phyloP scores from a whole-genome alignment of 306 rosid species.

The Begonia loranthoides region DNA sequence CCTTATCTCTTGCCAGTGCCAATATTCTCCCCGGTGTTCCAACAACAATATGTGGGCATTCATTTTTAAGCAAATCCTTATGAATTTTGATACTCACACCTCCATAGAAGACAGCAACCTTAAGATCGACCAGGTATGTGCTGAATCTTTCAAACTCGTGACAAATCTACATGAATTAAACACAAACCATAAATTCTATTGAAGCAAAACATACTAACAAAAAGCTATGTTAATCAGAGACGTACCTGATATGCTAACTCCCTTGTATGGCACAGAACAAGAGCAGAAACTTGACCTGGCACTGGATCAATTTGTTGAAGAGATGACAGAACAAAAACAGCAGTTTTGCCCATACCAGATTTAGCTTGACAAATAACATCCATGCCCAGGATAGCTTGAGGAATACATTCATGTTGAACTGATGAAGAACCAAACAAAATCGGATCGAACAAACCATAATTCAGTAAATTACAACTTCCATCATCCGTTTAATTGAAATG shows the following conservation, averaged over 20 bases:
- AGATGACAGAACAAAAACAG: slow-evolving; percentile 89
- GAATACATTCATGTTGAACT: too few species aligned
- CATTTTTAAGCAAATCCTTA: slow-evolving; percentile 78
- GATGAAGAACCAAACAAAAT: too few species aligned
- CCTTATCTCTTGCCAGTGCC: too few species aligned
- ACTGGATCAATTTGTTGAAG: slow-evolving; percentile 98
- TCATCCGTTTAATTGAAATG: slow-evolving; percentile 46
- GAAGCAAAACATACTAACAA: neutral
- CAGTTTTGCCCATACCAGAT: too few species aligned
- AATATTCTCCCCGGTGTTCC: slow-evolving; percentile 99
- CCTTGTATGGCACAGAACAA: slow-evolving; percentile 89
- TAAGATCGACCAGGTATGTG: slow-evolving; percentile 78
- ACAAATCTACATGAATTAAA: slow-evolving; percentile 48
- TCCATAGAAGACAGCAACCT: too few species aligned
- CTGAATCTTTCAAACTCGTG: slow-evolving; percentile 98
- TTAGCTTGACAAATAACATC: too few species aligned
- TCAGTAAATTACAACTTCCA: slow-evolving; percentile 69
- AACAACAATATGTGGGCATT: slow-evolving; percentile 98
- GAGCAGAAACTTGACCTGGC: too few species aligned
- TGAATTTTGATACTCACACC: too few species aligned
- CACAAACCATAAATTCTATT: neutral
- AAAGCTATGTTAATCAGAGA: neutral
- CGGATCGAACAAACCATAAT: slow-evolving; percentile 47
- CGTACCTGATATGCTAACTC: slow-evolving; percentile 92
- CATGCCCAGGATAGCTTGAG: too few species aligned